phyloP scores from a whole-genome alignment of 2,329 filamentous ascomycete species.

The Epichloe brachyelytri region DNA sequence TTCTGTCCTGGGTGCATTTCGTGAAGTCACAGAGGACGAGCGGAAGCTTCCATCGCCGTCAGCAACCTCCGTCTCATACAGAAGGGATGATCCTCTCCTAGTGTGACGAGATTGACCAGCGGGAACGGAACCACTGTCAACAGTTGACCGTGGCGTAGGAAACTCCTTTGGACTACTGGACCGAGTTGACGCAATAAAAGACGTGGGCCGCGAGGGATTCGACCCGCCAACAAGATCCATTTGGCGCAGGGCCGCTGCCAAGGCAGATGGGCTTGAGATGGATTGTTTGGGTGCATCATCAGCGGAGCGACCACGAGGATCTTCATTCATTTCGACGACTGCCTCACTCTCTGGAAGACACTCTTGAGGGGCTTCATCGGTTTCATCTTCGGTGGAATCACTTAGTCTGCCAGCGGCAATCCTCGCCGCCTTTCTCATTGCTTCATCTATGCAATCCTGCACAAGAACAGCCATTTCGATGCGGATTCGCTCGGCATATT shows the following conservation, averaged over 20 bases:
- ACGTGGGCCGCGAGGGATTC: slow-evolving; percentile 34
- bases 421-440: slow-evolving; percentile 75
- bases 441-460: slow-evolving; percentile 89
- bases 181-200: slow-evolving; percentile 55
- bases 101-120: slow-evolving; percentile 48
- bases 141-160: slow-evolving; percentile 78
- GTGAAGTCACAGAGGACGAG: slow-evolving; percentile 63
- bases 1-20: slow-evolving; percentile 58
- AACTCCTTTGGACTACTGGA: slow-evolving; percentile 87
- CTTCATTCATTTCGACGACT: slow-evolving; percentile 6
- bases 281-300: slow-evolving; percentile 8
- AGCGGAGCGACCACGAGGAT: slow-evolving; percentile 8
- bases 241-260: slow-evolving; percentile 40
- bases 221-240: slow-evolving; percentile 20
- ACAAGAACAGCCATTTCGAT: slow-evolving; percentile 87
- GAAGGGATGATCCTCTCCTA: slow-evolving; percentile 58
- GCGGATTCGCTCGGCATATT: slow-evolving; percentile 91
- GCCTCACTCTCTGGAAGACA: slow-evolving; percentile 5
- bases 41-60: slow-evolving; percentile 82
- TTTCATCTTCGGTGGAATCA: slow-evolving; percentile 56
- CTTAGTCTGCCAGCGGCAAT: slow-evolving; percentile 77
- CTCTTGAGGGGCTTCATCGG: slow-evolving; percentile 18
- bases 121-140: slow-evolving; percentile 38
- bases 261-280: slow-evolving; percentile 32
- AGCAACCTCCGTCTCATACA: slow-evolving; percentile 70